Evolutionary conservation across 1,284 basidiomycete genomes (phyloP).

Genomic region (Tylopilus sp.): DNA sequence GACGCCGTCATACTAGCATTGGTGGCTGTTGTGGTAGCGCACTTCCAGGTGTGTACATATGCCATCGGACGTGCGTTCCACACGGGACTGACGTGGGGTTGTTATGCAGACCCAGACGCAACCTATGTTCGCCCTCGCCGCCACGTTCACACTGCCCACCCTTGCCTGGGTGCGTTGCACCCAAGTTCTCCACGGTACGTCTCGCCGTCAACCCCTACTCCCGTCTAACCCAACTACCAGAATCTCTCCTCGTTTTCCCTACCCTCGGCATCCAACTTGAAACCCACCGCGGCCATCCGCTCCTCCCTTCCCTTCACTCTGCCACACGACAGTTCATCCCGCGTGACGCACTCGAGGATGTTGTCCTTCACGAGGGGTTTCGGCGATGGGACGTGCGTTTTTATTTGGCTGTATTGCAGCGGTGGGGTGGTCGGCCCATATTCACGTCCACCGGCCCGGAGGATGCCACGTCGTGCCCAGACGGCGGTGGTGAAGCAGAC

Average conservation of each 20-base stretch:
- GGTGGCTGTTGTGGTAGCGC: no score
- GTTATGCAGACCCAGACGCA: no score
- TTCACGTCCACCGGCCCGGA: no score
- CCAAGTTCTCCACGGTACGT: conserved; percentile 68
- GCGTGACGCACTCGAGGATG: conserved; percentile 61
- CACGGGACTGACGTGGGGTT: no score
- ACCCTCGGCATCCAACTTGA: conserved; percentile 79
- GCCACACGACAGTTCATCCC: conserved; percentile 69
- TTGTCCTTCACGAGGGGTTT: conserved; percentile 80
- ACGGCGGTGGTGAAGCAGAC: no score
- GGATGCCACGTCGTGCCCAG: no score
- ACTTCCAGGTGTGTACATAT: no score
- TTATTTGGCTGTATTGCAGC: conserved; percentile 67
- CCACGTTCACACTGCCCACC: conserved; percentile 24
- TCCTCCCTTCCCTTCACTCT: conserved; percentile 46
- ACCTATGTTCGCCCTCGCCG: neutral
- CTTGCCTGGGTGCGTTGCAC: conserved; percentile 51
- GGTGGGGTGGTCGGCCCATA: conserved; percentile 37
- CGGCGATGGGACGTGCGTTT: conserved; percentile 76
- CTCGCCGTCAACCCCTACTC: conserved; percentile 1
- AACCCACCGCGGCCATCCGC: conserved; percentile 67
- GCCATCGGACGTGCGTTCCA: neutral
- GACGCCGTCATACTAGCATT: no score
- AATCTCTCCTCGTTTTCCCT: conserved; percentile 71
- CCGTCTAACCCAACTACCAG: conserved; percentile 46